phyloP scores from a whole-genome alignment of 306 rosid species.

The Gleditsia sinensis region DNA sequence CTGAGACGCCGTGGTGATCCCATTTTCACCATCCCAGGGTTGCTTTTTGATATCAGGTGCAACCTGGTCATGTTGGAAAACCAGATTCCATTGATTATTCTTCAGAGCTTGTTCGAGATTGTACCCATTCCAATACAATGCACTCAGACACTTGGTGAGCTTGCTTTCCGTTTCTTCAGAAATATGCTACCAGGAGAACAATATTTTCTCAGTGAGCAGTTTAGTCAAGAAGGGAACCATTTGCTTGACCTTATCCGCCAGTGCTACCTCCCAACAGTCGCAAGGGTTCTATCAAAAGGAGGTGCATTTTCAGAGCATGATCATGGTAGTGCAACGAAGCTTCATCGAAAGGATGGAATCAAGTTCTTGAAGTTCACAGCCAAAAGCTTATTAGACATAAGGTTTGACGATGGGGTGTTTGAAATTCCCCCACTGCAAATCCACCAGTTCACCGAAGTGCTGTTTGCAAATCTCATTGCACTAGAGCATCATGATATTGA shows the following conservation, averaged over 20 bases:
- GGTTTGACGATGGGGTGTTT: slow-evolving; percentile 48
- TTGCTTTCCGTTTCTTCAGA: slow-evolving; percentile 50
- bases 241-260: slow-evolving; percentile 55
- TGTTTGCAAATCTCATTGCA: slow-evolving; percentile 57
- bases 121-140: slow-evolving; percentile 48
- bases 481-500: slow-evolving; percentile 48
- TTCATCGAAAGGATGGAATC: slow-evolving; percentile 41
- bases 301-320: background rate
- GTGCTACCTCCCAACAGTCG: slow-evolving; percentile 49
- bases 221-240: slow-evolving; percentile 55
- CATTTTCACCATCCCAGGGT: slow-evolving; percentile 39
- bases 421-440: slow-evolving; percentile 44
- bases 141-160: slow-evolving; percentile 39
- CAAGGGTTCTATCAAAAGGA: background rate
- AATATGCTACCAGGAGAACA: slow-evolving; percentile 42
- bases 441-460: slow-evolving; percentile 28
- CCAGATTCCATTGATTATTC: slow-evolving; percentile 59
- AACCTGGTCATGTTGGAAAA: slow-evolving; percentile 58
- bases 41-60: slow-evolving; percentile 38
- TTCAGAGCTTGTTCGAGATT: slow-evolving; percentile 44
- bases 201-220: slow-evolving; percentile 29
- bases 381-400: slow-evolving; percentile 51
- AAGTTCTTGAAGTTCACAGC: slow-evolving; percentile 40
- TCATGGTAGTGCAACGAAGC: slow-evolving; percentile 36
- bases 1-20: slow-evolving; percentile 50